Evolutionary conservation across 2,329 filamentous ascomycete genomes (phyloP), one percentile per base, ranked within the genome.

Genomic region (Sporothrix pallida): DNA sequence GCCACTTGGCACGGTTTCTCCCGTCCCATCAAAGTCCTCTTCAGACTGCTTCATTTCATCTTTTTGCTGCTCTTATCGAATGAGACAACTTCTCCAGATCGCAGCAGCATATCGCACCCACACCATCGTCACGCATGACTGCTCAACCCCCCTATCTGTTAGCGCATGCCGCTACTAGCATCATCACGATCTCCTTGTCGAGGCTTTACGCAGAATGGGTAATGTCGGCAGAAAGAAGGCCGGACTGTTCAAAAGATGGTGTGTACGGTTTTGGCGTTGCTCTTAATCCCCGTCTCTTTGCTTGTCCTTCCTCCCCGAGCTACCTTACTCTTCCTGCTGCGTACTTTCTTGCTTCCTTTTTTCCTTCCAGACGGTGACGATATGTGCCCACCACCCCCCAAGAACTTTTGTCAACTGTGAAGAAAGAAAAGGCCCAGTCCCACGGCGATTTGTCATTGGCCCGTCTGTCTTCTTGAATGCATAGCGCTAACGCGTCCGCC

Each of bases 361-460:
- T n/a, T 46, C 37, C 3, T 42, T 42, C 42, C 5, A 65, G 37
- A 42, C 46, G n/a, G 42, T 65, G 60, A 65, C 12, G 60, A 23
- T 65, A 42, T 63, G 37, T 37, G 31, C 2, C 60, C 1, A 63
- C 60, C 37, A 20, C 37, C 26, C 31, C 31, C 31, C 31, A 37
- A 37, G 31, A 6, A 5, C 31, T 37, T 37, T 37, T 37, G 31
- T 37, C 12, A 52, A 20, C 52, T 17, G 10, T 15, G 15, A 68
- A 46, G 44, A 44, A 68, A 13, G 44, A 26, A 26, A 31, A 68
- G 5, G 13, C 20, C 13, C 65, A 50, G 13, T 50, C 44, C 4
- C 37, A 23, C 54, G 54, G 56, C 44, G 58, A 54, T 72, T 54
- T 65, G 44, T 44, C 70, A 72, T 72, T 72, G 70, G 70, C 56